Percentiles rank a stretch among this genome's conserved stretches.
These are phyloP conservation scores for Botryotinia globosa DNA, from an alignment of 2,329 filamentous ascomycete genomes.

Conservation along the genomic window DNA sequence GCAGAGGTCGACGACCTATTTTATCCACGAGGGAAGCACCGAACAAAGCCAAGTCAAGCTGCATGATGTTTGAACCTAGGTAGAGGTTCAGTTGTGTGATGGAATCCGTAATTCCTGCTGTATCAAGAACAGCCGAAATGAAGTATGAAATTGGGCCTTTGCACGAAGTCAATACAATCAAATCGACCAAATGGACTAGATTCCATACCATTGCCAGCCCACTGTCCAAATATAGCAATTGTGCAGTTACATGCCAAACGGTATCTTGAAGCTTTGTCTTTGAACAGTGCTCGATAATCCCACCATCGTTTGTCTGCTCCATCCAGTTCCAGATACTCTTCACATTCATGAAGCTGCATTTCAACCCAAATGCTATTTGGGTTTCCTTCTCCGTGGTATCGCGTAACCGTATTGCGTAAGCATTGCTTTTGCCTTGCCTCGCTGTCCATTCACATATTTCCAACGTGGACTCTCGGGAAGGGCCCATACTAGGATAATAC, in stretches of 20 bases:
- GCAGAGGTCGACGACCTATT: conserved; percentile 54
- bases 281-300: conserved; percentile 53
- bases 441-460: conserved; percentile 42
- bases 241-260: conserved; percentile 50
- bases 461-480: conserved; percentile 49
- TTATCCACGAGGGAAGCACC: conserved; percentile 55
- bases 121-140: conserved; percentile 49
- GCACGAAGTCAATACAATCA: conserved; percentile 15
- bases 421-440: conserved; percentile 39
- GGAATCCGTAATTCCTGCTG: conserved; percentile 48
- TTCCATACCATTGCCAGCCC: conserved; percentile 41
- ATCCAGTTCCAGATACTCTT: conserved; percentile 49
- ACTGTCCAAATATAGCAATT: conserved; percentile 53
- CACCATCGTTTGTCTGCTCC: conserved; percentile 55
- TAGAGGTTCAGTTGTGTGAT: conserved; percentile 51
- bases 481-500: conserved; percentile 45
- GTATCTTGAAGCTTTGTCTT: conserved; percentile 46
- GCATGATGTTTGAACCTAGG: conserved; percentile 52
- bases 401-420: conserved; percentile 48
- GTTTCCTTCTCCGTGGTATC: conserved; percentile 52
- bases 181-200: background rate
- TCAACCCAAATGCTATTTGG: conserved; percentile 50
- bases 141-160: conserved; percentile 49
- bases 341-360: conserved; percentile 49
- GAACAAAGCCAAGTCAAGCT: conserved; percentile 50